A percentile compares a stretch with the other conserved stretches of the same genome.
Conservation (phyloP, 2,329 filamentous ascomycete genomes). For the Fusarium denticulatum region DNA sequence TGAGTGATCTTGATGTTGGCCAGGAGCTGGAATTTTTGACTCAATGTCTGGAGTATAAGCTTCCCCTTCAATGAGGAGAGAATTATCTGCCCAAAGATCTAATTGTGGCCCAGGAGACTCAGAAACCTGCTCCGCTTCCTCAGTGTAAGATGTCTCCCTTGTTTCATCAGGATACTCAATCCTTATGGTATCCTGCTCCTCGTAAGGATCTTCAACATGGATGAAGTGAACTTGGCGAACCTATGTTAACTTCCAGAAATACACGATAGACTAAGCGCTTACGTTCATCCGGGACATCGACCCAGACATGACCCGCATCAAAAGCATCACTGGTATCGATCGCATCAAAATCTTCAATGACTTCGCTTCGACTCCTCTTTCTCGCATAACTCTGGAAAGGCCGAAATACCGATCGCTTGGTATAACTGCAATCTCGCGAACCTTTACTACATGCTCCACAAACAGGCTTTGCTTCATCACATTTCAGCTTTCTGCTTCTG, state of each 20-base stretch:
- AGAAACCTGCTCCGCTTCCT: neutral
- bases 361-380: neutral
- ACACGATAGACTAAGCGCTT: accelerated
- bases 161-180: accelerated
- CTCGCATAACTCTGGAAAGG: conserved; percentile 1
- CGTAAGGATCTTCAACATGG: conserved; percentile 16
- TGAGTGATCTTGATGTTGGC: neutral
- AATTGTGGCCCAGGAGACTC: neutral
- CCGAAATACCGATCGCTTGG: conserved; percentile 30
- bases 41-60: accelerated
- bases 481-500: conserved; percentile 41
- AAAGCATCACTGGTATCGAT: no score
- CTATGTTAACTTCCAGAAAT: accelerated
- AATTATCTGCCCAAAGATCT: accelerated
- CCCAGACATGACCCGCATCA: conserved; percentile 39
- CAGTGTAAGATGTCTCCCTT: neutral
- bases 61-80: neutral
- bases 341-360: neutral
- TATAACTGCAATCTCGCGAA: conserved; percentile 25
- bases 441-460: conserved; percentile 37
- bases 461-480: conserved; percentile 36
- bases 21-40: accelerated
- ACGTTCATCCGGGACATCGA: conserved; percentile 30
- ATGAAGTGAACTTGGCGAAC: conserved; percentile 16
- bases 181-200: neutral